A percentile compares a stretch with the other conserved stretches of the same genome.
phyloP scores from a whole-genome alignment of 1,284 basidiomycete species.

The Bothia castanella region DNA sequence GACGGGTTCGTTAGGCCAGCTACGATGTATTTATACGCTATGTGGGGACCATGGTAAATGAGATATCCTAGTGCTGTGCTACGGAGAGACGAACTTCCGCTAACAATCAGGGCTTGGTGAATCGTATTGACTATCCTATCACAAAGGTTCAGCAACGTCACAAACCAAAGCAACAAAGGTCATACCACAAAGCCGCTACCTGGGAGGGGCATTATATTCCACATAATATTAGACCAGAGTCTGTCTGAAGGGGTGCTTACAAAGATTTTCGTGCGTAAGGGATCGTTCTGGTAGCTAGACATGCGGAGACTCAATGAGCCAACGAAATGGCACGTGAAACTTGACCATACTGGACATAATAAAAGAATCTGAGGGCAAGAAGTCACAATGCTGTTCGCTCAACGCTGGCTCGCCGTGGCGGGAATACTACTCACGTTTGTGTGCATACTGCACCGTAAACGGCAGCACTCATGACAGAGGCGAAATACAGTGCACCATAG shows the following conservation, averaged over 20 bases:
- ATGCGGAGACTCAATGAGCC: background rate
- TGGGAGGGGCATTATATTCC: background rate
- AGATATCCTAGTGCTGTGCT: too few relatives aligned
- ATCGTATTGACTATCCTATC: constrained; percentile 3
- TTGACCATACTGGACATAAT: background rate
- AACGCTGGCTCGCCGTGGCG: background rate
- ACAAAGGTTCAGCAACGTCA: background rate
- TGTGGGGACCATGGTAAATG: background rate
- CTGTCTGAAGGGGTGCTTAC: background rate
- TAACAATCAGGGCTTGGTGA: background rate
- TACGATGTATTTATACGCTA: constrained; percentile 5
- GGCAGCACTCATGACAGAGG: background rate
- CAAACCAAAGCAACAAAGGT: background rate
- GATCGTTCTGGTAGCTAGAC: constrained; percentile 3
- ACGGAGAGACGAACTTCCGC: constrained; percentile 3
- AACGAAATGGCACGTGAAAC: background rate
- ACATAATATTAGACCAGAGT: background rate
- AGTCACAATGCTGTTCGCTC: background rate
- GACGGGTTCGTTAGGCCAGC: background rate
- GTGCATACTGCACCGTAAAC: constrained; percentile 7
- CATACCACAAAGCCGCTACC: constrained; percentile 3
- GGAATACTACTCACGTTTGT: background rate
- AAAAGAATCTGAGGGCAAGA: background rate
- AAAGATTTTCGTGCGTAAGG: background rate
- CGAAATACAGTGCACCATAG: constrained; percentile 3